phyloP scores from a whole-genome alignment of 306 rosid species.

The Pterocarpus santalinus region DNA sequence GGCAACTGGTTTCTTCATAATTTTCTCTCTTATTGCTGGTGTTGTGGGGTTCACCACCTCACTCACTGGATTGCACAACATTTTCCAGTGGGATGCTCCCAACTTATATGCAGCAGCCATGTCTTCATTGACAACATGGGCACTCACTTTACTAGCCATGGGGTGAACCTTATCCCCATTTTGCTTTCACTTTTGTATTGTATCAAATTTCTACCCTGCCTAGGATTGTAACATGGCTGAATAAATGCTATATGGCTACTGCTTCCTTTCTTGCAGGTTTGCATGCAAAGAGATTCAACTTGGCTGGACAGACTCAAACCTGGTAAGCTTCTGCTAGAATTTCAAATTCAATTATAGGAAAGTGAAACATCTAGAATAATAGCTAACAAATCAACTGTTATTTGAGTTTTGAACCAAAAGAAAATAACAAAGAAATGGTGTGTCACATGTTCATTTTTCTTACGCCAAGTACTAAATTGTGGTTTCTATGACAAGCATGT shows the following conservation, averaged over 20 bases:
- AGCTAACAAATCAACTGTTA: not conserved
- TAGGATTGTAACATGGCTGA: not conserved
- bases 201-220: not conserved
- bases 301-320: conserved; percentile 80
- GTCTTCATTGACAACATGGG: conserved; percentile 72
- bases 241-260: not conserved
- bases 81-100: conserved; percentile 60
- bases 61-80: conserved; percentile 68
- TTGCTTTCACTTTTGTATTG: not conserved
- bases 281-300: conserved; percentile 89
- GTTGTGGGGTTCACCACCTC: conserved; percentile 87
- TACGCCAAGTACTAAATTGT: not conserved
- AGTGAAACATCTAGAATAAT: not conserved
- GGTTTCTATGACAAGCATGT: not conserved
- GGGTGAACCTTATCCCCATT: conserved; percentile 59
- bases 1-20: conserved; percentile 82
- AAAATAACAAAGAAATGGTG: not conserved
- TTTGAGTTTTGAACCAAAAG: too few species aligned
- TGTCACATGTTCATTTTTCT: not conserved
- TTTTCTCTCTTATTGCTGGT: conserved; percentile 84
- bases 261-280: conserved; percentile 61
- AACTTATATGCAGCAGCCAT: conserved; percentile 71
- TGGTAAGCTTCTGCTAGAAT: conserved; percentile 64
- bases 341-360: not conserved
- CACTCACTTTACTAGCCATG: conserved; percentile 87